Evolutionary conservation across 148 eudicot genomes (phyloP).

Genomic region (Vaccinium macrocarpon): DNA sequence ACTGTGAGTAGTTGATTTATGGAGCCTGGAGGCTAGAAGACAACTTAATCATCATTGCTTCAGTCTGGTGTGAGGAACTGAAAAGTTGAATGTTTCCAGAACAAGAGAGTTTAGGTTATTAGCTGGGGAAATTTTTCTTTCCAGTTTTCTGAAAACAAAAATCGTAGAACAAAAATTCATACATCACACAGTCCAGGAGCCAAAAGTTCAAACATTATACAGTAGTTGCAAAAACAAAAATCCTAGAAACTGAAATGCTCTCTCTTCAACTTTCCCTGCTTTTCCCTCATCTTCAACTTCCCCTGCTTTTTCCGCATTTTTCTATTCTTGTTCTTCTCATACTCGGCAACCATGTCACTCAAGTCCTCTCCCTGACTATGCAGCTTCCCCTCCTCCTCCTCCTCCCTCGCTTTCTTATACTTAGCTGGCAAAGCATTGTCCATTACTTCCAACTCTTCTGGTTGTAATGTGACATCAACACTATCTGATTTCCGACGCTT

Average conservation of each 20-base stretch:
- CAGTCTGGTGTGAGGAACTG: too few relatives aligned
- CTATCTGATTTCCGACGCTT: conserved; percentile 82
- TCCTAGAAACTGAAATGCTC: conserved; percentile 75
- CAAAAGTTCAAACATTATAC: too few relatives aligned
- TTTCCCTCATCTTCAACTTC: conserved; percentile 24
- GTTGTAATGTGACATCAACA: conserved; percentile 76
- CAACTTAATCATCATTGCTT: conserved; percentile 35
- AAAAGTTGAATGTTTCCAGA: too few relatives aligned
- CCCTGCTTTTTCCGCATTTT: conserved; percentile 45
- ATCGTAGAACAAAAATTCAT: not conserved
- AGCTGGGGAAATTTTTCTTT: too few relatives aligned
- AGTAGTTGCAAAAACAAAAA: too few relatives aligned
- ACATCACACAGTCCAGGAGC: not conserved
- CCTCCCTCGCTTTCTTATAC: conserved; percentile 94
- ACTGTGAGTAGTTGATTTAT: conserved; percentile 60
- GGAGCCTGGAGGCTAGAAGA: conserved; percentile 54
- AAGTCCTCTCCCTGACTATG: conserved; percentile 81
- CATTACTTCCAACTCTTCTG: conserved; percentile 83
- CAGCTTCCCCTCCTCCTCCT: conserved; percentile 46
- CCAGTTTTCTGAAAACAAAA: too few relatives aligned
- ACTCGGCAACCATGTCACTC: conserved; percentile 95
- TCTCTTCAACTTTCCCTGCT: conserved; percentile 73
- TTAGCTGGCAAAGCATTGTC: conserved; percentile 81
- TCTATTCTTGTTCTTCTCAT: conserved; percentile 61
- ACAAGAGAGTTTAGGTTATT: too few relatives aligned